Conservation (phyloP, 2,329 filamentous ascomycete species). For the Graphilbum ipis-grandicollis region DNA sequence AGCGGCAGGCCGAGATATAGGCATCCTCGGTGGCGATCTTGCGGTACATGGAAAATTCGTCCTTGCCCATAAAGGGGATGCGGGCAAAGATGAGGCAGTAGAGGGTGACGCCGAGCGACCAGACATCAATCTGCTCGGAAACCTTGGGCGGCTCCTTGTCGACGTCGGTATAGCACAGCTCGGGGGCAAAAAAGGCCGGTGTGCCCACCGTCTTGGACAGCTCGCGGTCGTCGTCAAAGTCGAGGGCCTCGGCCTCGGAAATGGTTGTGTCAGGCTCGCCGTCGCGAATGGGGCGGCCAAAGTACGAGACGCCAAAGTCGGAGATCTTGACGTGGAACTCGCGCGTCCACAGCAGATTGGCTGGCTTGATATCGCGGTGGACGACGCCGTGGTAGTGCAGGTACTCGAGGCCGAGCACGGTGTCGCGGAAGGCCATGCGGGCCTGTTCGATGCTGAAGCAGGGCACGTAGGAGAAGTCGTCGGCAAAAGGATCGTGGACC, state of each 20-base stretch:
- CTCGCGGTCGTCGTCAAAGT: slow-evolving; percentile 85
- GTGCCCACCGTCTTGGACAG: slow-evolving; percentile 97
- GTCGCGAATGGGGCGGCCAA: slow-evolving; percentile 73
- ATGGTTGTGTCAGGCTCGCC: slow-evolving; percentile 60
- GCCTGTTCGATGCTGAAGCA: slow-evolving; percentile 78
- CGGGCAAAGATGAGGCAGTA: slow-evolving; percentile 92
- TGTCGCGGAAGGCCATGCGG: slow-evolving; percentile 76
- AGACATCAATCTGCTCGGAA: slow-evolving; percentile 88
- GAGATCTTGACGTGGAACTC: slow-evolving; percentile 90
- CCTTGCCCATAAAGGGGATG: slow-evolving; percentile 81
- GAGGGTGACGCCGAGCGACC: slow-evolving; percentile 89
- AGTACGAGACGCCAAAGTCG: slow-evolving; percentile 95
- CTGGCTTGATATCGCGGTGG: slow-evolving; percentile 72
- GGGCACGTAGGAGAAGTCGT: slow-evolving; percentile 85
- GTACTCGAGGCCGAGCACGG: slow-evolving; percentile 83
- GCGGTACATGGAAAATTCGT: slow-evolving; percentile 81
- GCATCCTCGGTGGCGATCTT: slow-evolving; percentile 87
- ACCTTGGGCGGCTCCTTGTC: slow-evolving; percentile 56
- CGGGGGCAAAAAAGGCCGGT: slow-evolving; percentile 91
- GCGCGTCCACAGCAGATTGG: slow-evolving; percentile 75
- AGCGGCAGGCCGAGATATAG: slow-evolving; percentile 65
- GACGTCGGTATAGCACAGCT: slow-evolving; percentile 78
- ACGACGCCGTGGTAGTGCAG: slow-evolving; percentile 77
- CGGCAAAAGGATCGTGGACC: slow-evolving; percentile 51
- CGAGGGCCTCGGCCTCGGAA: slow-evolving; percentile 66